Base-by-base conservation (phyloP, 2,329 filamentous ascomycete genomes). In the Sclerotinia subarctica region DNA sequence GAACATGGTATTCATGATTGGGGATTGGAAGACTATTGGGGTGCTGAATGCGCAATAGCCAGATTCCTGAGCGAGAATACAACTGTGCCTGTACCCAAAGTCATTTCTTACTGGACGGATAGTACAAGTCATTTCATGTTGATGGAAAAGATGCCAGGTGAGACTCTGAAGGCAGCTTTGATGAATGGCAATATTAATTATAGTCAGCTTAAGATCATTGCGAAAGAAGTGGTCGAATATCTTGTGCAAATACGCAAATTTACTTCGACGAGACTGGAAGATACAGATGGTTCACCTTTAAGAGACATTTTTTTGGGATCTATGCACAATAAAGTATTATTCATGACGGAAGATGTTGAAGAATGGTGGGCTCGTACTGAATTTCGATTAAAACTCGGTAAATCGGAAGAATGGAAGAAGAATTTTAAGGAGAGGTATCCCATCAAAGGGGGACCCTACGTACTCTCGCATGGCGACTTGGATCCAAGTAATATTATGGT, bases 311-410 rank as follows among this genome's bases (percentile, higher is more conserved):
- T 1, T 10, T 19, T 51, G 7, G 24, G 47, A 24, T 3, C 7
- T 21, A 0, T 0, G 0, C 0, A 1, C 13, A 5, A 42, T 0
- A 32, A 6, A 1, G 1, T 2, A 3, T 8, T 29, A 3, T 32
- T 5, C 0, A 11, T 24, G 11, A 35, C 29, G 32, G 21, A n/a
- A 24, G 29, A 29, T 51, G 32, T 51, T 5, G 29, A 62, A 1
- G 7, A 24, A n/a, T 46, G 29, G 58, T 26, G 29, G 44, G 26
- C 44, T 49, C 21, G 21, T 21, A 29, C 32, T 26, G 52, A 32
- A 54, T 8, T 29, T 8, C 8, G 4, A 54, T 21, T 54, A 10
- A 0, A 29, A 29, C 5, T 5, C 19, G 17, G 13, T n/a, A 29
- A 11, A 42, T 42, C 38, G 1, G 38, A 42, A 13, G 38, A 42